Base-by-base conservation (phyloP, 768 basidiomycete genomes). In the Leccinum olivaceopallidum region DNA sequence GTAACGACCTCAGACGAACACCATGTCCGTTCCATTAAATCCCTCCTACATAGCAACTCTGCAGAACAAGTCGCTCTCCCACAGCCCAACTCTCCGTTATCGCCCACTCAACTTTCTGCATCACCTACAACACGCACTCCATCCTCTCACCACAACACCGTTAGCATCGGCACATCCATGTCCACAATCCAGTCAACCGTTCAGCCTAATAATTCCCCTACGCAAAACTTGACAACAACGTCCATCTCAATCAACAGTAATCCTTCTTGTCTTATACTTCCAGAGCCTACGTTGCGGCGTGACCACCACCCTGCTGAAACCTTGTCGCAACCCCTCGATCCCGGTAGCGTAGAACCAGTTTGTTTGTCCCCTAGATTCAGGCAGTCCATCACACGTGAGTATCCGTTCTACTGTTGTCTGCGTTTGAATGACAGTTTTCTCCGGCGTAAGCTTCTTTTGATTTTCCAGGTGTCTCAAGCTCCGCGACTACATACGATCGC, bases 331-430 rank as follows among this genome's bases (percentile, higher is more conserved):
- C 53, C 58, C 5, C 49, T 57, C 22, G 54, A 65, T 48, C 63
- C 62, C 44, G 61, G 62, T 63, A 65, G 54, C 22, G 61, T 60
- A 63, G 57, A 62, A 20, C 28, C 58, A 18, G 32, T 34, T 22
- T 56, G 58, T 57, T 57, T 58, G 24, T 48, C 61, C 16, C 28
- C 42, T 6, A 61, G 60, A 44, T 55, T 42, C 53, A 57, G 62
- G 53, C 65, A 60, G 30, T 62, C 62, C 66, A 64, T 71, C 63
- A 69, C 67, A 71, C 63, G 72, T 75, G 50, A 51, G 72, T 51
- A n/a, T 32, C 20, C 48, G 20, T 48, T 48, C 28, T 34, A 32
- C 20, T 10, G 9, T 20, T 6, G 0, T 16, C 5, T n/a, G 18
- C 5, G 14, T 9, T 18, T 52, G n/a, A 20, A 26, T 73, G 53